Evolutionary conservation across 2,329 filamentous ascomycete genomes (phyloP), one percentile per base, ranked within the genome.

Genomic region (Phaeophleospora eucalypticola): DNA sequence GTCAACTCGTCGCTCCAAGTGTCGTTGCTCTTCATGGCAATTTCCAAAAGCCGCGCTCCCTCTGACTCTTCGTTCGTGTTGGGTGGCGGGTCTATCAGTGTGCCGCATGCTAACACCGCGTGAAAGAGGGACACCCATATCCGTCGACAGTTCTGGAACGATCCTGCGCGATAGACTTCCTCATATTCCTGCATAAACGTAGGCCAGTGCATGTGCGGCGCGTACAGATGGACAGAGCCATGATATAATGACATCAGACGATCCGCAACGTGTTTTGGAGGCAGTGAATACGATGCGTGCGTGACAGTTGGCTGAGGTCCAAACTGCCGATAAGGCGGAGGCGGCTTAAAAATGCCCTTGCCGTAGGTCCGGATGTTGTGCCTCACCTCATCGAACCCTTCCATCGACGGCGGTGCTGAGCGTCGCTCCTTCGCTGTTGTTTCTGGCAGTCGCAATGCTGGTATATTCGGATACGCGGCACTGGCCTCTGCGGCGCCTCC

Each of bases 171-270:
- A 67, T 95, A 95, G 4, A 95, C 74, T 7, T 81, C 77, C 46
- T 95, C 87, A 51, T 91, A 86, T 42, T 86, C 80, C 39, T 79
- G 76, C 58, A 84, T 76, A 59, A 97, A 94, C 0, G 80, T 86
- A 2, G 88, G 87, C 86, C 90, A 94, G 66, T 97, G 88, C 8
- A 97, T 62, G 36, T 95, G 82, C 0, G 93, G 93, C 57, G 90
- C 84, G 65, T 87, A 84, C 24, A 82, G 79, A 64, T 97, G 91
- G 18, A 88, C 75, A 4, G 84, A 85, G 33, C 78, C 75, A 58
- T 87, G 85, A 66, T 95, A 98, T 32, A 84, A 78, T 27, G 80
- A 77, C 24, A 96, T 69, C 2, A 96, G 74, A 55, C 80, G 80
- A 52, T 95, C 88, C 20, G 83, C 82, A 17, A 82, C 68, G 20